These are phyloP conservation scores for Citeromyces hawaiiensis DNA, from an alignment of 1,139 yeast species.

Conservation along the genomic window DNA sequence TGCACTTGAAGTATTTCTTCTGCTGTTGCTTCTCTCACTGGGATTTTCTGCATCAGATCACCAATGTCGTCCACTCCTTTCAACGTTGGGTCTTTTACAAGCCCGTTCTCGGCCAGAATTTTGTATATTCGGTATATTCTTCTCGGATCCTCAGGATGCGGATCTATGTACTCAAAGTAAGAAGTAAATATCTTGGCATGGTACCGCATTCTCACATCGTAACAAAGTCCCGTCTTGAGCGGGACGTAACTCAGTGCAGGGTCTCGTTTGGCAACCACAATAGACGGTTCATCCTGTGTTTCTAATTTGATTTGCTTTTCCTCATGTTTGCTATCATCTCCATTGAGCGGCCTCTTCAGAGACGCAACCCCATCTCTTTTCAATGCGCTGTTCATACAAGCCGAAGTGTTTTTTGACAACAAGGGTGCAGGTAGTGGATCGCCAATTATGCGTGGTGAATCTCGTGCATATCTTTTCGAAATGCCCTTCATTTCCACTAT, in stretches of 20 bases:
- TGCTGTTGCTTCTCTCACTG: conserved; percentile 76
- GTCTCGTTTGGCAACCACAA: conserved; percentile 15
- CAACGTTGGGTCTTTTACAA: conserved; percentile 68
- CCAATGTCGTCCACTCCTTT: conserved; percentile 78
- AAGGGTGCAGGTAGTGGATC: too few species aligned
- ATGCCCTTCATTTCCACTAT: too few species aligned
- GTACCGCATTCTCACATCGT: conserved; percentile 94
- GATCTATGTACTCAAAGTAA: conserved; percentile 88
- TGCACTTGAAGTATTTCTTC: conserved; percentile 87
- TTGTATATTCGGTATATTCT: conserved; percentile 90
- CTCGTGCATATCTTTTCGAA: too few species aligned
- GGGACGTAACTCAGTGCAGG: conserved; percentile 56
- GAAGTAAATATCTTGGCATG: conserved; percentile 92
- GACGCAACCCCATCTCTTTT: too few species aligned
- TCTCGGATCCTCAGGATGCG: conserved; percentile 98
- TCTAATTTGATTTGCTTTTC: too few species aligned
- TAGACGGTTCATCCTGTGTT: conserved; percentile 3
- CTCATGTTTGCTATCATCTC: too few species aligned
- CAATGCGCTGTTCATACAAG: too few species aligned
- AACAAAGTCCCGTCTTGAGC: conserved; percentile 83
- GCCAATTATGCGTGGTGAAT: too few species aligned
- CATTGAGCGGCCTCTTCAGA: too few species aligned
- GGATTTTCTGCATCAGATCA: conserved; percentile 78
- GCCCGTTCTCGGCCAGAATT: conserved; percentile 86
- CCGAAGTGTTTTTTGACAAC: too few species aligned